Conservation (phyloP, 2,329 filamentous ascomycete species). For the Cryphonectria radicalis region DNA sequence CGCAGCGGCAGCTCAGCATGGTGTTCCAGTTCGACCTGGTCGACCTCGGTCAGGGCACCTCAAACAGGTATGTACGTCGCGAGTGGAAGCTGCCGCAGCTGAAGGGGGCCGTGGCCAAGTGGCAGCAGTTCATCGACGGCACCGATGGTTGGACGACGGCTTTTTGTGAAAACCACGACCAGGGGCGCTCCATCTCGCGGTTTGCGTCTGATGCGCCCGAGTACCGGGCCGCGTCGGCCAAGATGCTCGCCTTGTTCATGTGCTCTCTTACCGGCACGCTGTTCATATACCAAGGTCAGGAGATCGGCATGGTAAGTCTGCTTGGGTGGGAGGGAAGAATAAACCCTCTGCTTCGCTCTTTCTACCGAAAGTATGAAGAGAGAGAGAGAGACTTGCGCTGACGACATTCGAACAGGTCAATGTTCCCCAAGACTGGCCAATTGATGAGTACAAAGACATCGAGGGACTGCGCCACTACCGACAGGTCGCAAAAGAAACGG, state of each 20-base stretch:
- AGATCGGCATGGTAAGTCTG: slow-evolving; percentile 55
- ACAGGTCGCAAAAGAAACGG: slow-evolving; percentile 32
- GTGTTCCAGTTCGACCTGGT: slow-evolving; percentile 71
- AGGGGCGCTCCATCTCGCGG: slow-evolving; percentile 58
- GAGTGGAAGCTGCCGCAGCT: slow-evolving; percentile 53
- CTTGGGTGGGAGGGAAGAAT: neutral
- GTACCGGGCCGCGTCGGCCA: slow-evolving; percentile 50
- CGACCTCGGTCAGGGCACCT: slow-evolving; percentile 58
- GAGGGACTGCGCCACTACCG: slow-evolving; percentile 54
- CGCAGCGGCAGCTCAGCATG: slow-evolving; percentile 68
- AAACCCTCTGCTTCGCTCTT: neutral
- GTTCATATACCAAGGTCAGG: slow-evolving; percentile 65
- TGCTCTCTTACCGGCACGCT: slow-evolving; percentile 55
- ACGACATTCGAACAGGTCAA: slow-evolving; percentile 43
- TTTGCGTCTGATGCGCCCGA: slow-evolving; percentile 51
- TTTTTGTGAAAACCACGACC: slow-evolving; percentile 69
- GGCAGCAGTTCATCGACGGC: slow-evolving; percentile 55
- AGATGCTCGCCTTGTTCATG: slow-evolving; percentile 58
- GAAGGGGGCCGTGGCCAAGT: slow-evolving; percentile 52
- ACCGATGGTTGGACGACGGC: slow-evolving; percentile 62
- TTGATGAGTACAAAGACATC: slow-evolving; percentile 53
- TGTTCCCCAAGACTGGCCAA: slow-evolving; percentile 51
- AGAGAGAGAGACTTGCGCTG: neutral
- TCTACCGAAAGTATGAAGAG: neutral
- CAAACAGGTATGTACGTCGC: slow-evolving; percentile 57